Conservation (phyloP, 2,329 filamentous ascomycete genomes). For the Botrytis squamosa region DNA sequence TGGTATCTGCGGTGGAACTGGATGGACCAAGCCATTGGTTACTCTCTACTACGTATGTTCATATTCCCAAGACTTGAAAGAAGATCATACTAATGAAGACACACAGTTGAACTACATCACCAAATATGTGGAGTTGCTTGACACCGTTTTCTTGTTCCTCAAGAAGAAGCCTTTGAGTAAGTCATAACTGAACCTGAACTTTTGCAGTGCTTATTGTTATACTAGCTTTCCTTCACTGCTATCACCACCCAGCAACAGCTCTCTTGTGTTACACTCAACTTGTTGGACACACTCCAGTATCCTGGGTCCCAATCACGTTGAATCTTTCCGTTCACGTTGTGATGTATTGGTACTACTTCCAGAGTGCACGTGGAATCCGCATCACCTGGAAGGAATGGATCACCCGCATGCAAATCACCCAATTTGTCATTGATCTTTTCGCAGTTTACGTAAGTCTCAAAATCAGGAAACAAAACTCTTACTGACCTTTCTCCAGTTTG, state of each 20-base stretch:
- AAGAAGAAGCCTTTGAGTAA: conserved; percentile 98
- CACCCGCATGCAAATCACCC: conserved; percentile 92
- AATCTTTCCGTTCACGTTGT: conserved; percentile 94
- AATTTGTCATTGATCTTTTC: conserved; percentile 96
- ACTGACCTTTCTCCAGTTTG: conserved; percentile 78
- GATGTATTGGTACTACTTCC: conserved; percentile 99
- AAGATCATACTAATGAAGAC: conserved; percentile 41
- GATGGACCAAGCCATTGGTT: conserved; percentile 93
- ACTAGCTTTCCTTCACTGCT: conserved; percentile 91
- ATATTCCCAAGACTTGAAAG: background rate
- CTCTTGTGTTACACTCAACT: conserved; percentile 98
- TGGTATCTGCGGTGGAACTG: conserved; percentile 81
- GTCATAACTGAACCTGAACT: conserved; percentile 31
- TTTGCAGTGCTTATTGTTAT: background rate
- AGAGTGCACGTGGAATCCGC: conserved; percentile 88
- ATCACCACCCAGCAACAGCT: conserved; percentile 95
- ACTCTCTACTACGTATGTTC: conserved; percentile 89
- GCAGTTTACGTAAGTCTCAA: conserved; percentile 34
- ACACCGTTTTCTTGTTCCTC: conserved; percentile 94
- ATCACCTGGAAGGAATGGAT: conserved; percentile 99
- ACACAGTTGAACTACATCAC: conserved; percentile 91
- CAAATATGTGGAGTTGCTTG: conserved; percentile 93
- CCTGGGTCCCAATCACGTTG: conserved; percentile 89
- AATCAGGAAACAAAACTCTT: background rate
- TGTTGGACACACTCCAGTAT: conserved; percentile 86